Conservation (phyloP, 805 yeast species). For the Candida yuanshanica region DNA sequence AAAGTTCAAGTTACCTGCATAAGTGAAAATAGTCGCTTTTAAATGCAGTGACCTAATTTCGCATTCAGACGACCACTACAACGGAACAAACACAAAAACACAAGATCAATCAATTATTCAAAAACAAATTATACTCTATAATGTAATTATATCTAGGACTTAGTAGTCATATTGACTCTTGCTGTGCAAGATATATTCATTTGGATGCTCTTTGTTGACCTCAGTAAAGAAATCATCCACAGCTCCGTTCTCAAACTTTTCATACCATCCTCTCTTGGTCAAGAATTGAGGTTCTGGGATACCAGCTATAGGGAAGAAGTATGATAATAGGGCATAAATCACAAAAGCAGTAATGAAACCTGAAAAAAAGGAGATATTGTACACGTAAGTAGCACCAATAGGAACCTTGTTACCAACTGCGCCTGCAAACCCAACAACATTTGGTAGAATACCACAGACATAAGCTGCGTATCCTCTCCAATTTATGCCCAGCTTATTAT, state of each 20-base stretch:
- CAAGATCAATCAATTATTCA: too few relatives aligned
- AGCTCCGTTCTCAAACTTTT: slow-evolving; percentile 18
- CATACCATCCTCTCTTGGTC: slow-evolving; percentile 44
- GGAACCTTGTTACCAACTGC: slow-evolving; percentile 78
- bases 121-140: too few relatives aligned
- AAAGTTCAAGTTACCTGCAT: too few relatives aligned
- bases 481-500: slow-evolving; percentile 58
- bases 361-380: slow-evolving; percentile 67
- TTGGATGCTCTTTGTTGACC: slow-evolving; percentile 16
- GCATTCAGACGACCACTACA: too few relatives aligned
- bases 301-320: slow-evolving; percentile 48
- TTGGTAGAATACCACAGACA: slow-evolving; percentile 73
- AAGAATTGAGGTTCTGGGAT: slow-evolving; percentile 35
- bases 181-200: slow-evolving; percentile 9
- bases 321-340: slow-evolving; percentile 48
- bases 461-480: slow-evolving; percentile 86
- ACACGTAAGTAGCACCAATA: slow-evolving; percentile 68
- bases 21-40: too few relatives aligned
- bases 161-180: not conserved
- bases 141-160: too few relatives aligned
- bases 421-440: slow-evolving; percentile 83
- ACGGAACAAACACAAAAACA: too few relatives aligned
- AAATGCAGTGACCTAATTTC: too few relatives aligned
- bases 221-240: slow-evolving; percentile 13
- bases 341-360: slow-evolving; percentile 61